Evolutionary conservation across 1,139 yeast genomes (phyloP), one percentile per base, ranked within the genome.

Genomic region (Kluyveromyces sp.): DNA sequence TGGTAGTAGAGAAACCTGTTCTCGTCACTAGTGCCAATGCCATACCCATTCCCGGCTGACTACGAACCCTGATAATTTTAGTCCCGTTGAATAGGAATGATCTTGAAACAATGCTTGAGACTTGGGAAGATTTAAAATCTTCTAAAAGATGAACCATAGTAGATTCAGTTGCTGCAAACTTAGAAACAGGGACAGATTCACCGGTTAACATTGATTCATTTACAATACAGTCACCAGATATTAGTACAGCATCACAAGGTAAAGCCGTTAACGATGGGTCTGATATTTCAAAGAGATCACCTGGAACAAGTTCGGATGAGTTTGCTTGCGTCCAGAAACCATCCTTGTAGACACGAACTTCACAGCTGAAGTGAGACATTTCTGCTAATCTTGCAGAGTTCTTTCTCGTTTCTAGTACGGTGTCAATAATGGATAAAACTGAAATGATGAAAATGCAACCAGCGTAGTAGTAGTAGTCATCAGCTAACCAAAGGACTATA

Each of bases 171-270:
- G 95, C 89, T 3, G 84, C 75, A 4, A 72, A 53, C 63, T 92
- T 92, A 0, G 96, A 78, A 2, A 92, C 96, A 0, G 99, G 98
- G 1, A 92, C 97, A 48, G 97, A 88, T 64, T 92, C 99, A 37
- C 99, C 99, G 0, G 97, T 92, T 32, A 90, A 74, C 95, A 90
- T 90, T 7, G 96, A 85, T 63, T 90, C 97, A 64, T 92, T 92
- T 21, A 90, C 84, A 48, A 92, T 88, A 64, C 95, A 87, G 61
- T 89, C 97, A 45, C 98, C 98, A 41, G 90, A 80, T 28, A 90
- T 68, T 43, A 92, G 70, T 21, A 94, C 67, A 1, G 96, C 85
- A 66, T 94, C 98, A 63, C 97, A 89, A 0, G 99, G 98, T 45
- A 90, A 73, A 0, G 76, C 59, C 3, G 70, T 58, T 50, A 92